Percentiles rank a stretch among this genome's conserved stretches.
Evolutionary conservation across 805 yeast species (phyloP).

Genomic region (Lipomyces kockii): DNA sequence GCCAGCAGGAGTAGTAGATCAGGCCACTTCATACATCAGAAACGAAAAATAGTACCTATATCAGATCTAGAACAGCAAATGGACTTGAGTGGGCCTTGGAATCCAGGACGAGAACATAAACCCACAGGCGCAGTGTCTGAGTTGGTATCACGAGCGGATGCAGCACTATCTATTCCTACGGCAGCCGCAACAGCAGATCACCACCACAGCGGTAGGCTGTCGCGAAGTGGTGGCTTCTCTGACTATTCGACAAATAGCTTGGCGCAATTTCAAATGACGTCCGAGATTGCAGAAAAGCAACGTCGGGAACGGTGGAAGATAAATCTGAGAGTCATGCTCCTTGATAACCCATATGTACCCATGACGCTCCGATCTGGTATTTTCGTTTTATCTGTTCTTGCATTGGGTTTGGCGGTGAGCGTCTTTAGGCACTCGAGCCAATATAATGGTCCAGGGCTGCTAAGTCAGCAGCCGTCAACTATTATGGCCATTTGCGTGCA

Average conservation of each 20-base stretch:
- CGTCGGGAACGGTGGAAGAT: constrained; percentile 54
- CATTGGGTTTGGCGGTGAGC: constrained; percentile 72
- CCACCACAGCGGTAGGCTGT: constrained; percentile 2
- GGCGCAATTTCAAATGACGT: constrained; percentile 32
- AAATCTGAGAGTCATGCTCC: constrained; percentile 59
- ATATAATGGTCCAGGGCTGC: constrained; percentile 37
- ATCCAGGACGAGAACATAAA: constrained; percentile 26
- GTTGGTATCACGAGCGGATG: background rate
- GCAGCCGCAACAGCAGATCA: constrained; percentile 15
- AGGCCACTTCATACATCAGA: constrained; percentile 9
- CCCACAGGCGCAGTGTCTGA: background rate
- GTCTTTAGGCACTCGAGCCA: constrained; percentile 50
- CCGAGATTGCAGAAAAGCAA: constrained; percentile 24
- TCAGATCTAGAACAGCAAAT: constrained; percentile 34
- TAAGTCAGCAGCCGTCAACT: constrained; percentile 83
- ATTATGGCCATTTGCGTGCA: constrained; percentile 91
- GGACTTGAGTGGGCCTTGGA: constrained; percentile 34
- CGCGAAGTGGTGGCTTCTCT: background rate
- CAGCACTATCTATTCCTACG: constrained; percentile 15
- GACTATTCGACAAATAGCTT: constrained; percentile 10
- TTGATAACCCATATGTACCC: constrained; percentile 82
- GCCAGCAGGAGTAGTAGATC: background rate
- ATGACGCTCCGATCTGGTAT: constrained; percentile 68
- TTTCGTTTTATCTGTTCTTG: constrained; percentile 62
- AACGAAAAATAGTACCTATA: constrained; percentile 20